These are phyloP conservation scores for Solanum appendiculatum DNA, from an alignment of 257 asterid species.

Conservation along the genomic window DNA sequence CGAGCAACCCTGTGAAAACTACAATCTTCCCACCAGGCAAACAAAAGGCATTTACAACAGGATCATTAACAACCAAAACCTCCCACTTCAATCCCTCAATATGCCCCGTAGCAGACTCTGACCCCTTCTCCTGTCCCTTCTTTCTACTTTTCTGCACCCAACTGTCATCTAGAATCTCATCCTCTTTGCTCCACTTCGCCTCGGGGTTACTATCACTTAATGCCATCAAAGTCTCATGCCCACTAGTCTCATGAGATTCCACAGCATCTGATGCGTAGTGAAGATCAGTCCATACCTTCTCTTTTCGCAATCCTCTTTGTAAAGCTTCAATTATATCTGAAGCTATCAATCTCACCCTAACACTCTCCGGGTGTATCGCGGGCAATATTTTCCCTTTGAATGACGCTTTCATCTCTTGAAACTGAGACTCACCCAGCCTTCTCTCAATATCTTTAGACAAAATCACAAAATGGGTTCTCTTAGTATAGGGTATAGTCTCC, in stretches of 20 bases:
- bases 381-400: conserved; percentile 74
- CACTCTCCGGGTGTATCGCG: conserved; percentile 82
- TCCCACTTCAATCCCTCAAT: conserved; percentile 89
- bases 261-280: conserved; percentile 37
- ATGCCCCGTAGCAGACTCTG: conserved; percentile 40
- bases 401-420: conserved; percentile 31
- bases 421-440: conserved; percentile 56
- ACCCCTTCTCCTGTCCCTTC: conserved; percentile 55
- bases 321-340: conserved; percentile 62
- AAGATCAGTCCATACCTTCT: conserved; percentile 67
- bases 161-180: conserved; percentile 73
- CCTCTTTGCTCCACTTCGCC: conserved; percentile 65
- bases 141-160: conserved; percentile 82
- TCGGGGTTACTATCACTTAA: conserved; percentile 27
- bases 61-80: conserved; percentile 67
- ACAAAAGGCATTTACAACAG: conserved; percentile 70
- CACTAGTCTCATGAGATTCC: conserved; percentile 10
- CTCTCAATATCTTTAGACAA: conserved; percentile 48
- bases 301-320: conserved; percentile 73
- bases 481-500: conserved; percentile 79
- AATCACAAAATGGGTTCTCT: conserved; percentile 79
- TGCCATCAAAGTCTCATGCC: conserved; percentile 22
- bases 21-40: conserved; percentile 98
- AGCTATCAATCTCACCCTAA: conserved; percentile 62
- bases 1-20: conserved; percentile 78